Percentiles rank a stretch among this genome's conserved stretches.
phyloP scores from a whole-genome alignment of 768 basidiomycete genomes.

The Imleria badia region DNA sequence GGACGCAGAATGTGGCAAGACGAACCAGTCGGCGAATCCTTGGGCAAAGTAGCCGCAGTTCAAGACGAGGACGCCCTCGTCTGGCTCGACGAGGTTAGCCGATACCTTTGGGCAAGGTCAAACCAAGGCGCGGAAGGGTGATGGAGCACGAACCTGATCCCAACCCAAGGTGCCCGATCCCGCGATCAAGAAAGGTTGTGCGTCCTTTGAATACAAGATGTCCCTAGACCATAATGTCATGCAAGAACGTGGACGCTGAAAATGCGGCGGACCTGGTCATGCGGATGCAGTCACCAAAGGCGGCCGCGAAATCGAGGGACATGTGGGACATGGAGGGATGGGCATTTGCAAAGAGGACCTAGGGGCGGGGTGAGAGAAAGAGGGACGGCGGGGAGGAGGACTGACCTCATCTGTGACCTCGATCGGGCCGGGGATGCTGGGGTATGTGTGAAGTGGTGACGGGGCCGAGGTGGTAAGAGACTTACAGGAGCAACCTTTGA shows the following conservation, averaged over 20 bases:
- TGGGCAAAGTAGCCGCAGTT: constrained; percentile 95
- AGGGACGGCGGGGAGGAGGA: not conserved
- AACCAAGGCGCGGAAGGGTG: not conserved
- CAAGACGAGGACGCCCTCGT: constrained; percentile 78
- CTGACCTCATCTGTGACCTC: constrained; percentile 61
- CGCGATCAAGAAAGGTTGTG: constrained; percentile 90
- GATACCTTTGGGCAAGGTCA: constrained; percentile 59
- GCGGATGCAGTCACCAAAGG: constrained; percentile 86
- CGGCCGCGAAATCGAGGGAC: constrained; percentile 81
- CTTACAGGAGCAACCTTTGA: constrained; percentile 50
- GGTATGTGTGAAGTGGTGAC: not conserved
- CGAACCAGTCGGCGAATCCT: constrained; percentile 81
- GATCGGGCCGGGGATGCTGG: constrained; percentile 63
- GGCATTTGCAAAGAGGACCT: constrained; percentile 93
- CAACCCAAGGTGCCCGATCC: constrained; percentile 96
- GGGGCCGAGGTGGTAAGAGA: not conserved
- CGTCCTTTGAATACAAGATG: constrained; percentile 73
- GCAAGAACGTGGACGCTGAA: not conserved
- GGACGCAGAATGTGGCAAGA: not conserved
- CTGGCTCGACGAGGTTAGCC: constrained; percentile 83
- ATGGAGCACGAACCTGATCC: constrained; percentile 67
- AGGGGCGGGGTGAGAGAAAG: not conserved
- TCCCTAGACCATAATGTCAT: constrained; percentile 40
- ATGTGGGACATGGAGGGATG: constrained; percentile 89
- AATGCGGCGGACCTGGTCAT: constrained; percentile 59